Base-by-base conservation (phyloP, 2,329 filamentous ascomycete genomes). In the Aspergillus eucalypticola region DNA sequence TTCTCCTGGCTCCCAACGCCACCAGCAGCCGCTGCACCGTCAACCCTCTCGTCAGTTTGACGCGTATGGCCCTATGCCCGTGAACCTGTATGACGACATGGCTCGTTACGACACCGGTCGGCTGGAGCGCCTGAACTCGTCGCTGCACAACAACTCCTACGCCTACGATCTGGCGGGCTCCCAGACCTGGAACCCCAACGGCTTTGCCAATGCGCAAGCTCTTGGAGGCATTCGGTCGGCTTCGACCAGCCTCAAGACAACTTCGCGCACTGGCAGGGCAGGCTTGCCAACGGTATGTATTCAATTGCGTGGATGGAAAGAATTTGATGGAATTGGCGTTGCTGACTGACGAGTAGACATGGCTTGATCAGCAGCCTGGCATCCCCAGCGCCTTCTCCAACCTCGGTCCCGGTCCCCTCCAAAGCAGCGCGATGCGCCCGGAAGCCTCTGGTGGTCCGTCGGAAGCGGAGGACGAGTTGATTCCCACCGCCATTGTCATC, bases 401-500 rank as follows among this genome's bases (percentile, higher is more conserved):
- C 55, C 72, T 81, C 52, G 80, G 77, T 42, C 75, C 78, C 48
- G 73, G 71, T 23, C 75, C 76, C 56, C 77, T 78, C 51, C 74
- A 76, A 56, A 74, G 74, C 61, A 74, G 72, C 54, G 75, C 76
- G 42, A 71, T 79, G 61, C 79, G 78, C 38, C 71, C 76, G 56
- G 78, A 81, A 58, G 64, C 72, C 59, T 73, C 75, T 25, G 71
- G 72, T 25, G 71, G 72, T 54, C 73, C 72, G 15, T 74, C 73
- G 32, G 79, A 81, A 52, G 70, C 67, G 35, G 80, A 82, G 48
- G 94, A 96, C 67, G 94, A 98, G 79, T 86, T 99, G 62, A 99
- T 99, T 61, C 94, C 94, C 2, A 99, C 95, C 3, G 95, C 95
- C 57, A 98, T 99, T 69, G 95, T 99, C 60, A 98, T 99, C 79